Evolutionary conservation across 179 eudicot species (phyloP).

Genomic region (Beta macrorhiza): DNA sequence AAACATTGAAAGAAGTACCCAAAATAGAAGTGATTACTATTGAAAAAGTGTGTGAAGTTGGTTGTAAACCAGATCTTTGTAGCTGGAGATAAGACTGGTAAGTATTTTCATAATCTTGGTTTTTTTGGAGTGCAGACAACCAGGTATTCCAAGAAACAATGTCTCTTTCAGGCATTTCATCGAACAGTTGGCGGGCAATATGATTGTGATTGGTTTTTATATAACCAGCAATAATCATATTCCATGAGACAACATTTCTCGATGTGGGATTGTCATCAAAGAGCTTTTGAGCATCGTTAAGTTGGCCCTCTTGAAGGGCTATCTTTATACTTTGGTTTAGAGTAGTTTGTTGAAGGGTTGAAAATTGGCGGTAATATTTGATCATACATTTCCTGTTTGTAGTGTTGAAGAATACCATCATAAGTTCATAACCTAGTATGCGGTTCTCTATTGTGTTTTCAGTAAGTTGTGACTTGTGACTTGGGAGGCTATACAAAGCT

Average conservation of each 20-base stretch:
- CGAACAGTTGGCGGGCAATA: conserved; percentile 55
- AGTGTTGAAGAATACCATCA: not conserved
- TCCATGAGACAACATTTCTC: conserved; percentile 56
- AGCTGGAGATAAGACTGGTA: conserved; percentile 39
- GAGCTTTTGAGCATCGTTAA: conserved; percentile 43
- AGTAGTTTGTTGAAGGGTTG: conserved; percentile 34
- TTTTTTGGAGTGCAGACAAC: conserved; percentile 48
- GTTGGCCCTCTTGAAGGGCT: conserved; percentile 32
- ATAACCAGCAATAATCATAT: conserved; percentile 46
- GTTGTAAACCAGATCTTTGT: conserved; percentile 38
- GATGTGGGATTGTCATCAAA: conserved; percentile 46
- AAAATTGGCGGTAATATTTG: conserved; percentile 27
- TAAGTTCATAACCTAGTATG: not conserved
- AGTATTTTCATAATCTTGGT: conserved; percentile 24
- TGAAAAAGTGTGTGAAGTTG: conserved; percentile 54
- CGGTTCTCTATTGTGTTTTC: not conserved
- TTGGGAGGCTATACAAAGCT: not conserved
- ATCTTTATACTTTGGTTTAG: conserved; percentile 40
- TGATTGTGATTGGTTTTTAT: conserved; percentile 34
- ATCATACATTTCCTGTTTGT: not conserved
- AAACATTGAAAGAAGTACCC: conserved; percentile 28
- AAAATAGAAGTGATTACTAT: conserved; percentile 43
- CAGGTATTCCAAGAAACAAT: conserved; percentile 69
- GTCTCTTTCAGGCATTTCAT: conserved; percentile 69
- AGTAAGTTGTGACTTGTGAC: not conserved